Evolutionary conservation across 805 yeast species (phyloP), one percentile per base, ranked within the genome.

Genomic region (Naumovozyma castellii): DNA sequence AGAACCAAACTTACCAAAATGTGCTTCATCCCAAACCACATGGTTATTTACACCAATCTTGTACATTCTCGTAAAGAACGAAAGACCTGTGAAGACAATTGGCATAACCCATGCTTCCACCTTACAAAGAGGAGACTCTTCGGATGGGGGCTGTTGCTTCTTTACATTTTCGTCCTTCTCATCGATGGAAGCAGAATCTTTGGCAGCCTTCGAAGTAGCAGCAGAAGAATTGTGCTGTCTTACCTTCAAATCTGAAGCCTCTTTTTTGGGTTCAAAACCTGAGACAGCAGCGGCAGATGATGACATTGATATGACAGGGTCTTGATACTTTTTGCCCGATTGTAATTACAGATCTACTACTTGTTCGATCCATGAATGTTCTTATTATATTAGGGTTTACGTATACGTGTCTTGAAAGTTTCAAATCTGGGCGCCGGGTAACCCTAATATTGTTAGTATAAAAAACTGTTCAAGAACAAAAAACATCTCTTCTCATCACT

Each of bases 1-100:
- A 3, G 90, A 79, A 32, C 94, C 94, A 57, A 84, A 84, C 61
- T 83, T 84, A 35, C 92, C 94, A 57, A 84, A 84, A 67, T 84
- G 94, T 5, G 94, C 92, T 61, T 84, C 94, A 65, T 84, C 94
- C 94, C 94, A 84, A 12, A 81, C 80, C 37, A 84, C 90, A 39
- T 67, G 69, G 36, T 73, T 60, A 41, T 77, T 69, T 30, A 63
- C 61, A 16, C 74, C 77, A 36, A 84, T 77, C 31, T 71, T 68
- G 52, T 78, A 71, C 45, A 79, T 67, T 53, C 92, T 70, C 4
- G 78, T 71, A 45, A 68, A 73, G 20, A 72, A 61, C 3, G 83
- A 68, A 2, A 72, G 25, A 0, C 50, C 48, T 0, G 78, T 73
- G 39, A 74, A 56, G 1, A 69, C 3, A 3, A 72, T 25, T 2